Conservation (phyloP, 2,329 filamentous ascomycete species). For the Diplodia corticola region DNA sequence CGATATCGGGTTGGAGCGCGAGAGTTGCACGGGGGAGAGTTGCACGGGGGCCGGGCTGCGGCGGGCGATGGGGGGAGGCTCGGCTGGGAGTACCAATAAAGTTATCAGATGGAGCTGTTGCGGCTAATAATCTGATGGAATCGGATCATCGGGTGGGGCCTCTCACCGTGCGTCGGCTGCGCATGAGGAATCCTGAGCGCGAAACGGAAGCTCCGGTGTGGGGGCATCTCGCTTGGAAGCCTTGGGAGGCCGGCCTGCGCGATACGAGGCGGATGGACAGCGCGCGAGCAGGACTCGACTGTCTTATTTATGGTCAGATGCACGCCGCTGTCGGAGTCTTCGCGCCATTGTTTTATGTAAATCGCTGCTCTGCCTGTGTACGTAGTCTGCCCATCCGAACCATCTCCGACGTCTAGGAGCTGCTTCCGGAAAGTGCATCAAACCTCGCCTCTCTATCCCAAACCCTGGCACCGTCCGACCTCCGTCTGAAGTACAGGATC, state of each 20-base stretch:
- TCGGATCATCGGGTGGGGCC: background rate
- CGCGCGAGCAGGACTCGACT: background rate
- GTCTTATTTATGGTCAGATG: background rate
- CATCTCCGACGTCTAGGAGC: constrained; percentile 24
- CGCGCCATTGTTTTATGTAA: background rate
- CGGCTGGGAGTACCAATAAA: constrained; percentile 16
- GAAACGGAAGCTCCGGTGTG: background rate
- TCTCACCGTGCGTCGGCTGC: background rate
- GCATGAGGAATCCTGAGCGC: background rate
- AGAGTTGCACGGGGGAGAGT: background rate
- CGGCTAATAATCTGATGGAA: constrained; percentile 13
- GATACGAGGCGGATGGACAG: background rate
- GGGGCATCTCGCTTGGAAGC: background rate
- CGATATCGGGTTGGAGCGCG: background rate
- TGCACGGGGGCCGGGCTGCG: background rate
- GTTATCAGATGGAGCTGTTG: constrained; percentile 16
- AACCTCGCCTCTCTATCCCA: constrained; percentile 53
- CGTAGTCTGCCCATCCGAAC: background rate
- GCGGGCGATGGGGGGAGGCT: background rate
- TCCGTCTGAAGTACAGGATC: constrained; percentile 32
- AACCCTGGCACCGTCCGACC: constrained; percentile 41
- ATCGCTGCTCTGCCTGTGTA: background rate
- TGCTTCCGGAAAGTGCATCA: constrained; percentile 51
- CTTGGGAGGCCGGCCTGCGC: too few species aligned
- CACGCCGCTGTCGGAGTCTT: background rate